These are phyloP conservation scores for Penicillium sp. DNA, from an alignment of 2,329 filamentous ascomycete species.

Conservation along the genomic window DNA sequence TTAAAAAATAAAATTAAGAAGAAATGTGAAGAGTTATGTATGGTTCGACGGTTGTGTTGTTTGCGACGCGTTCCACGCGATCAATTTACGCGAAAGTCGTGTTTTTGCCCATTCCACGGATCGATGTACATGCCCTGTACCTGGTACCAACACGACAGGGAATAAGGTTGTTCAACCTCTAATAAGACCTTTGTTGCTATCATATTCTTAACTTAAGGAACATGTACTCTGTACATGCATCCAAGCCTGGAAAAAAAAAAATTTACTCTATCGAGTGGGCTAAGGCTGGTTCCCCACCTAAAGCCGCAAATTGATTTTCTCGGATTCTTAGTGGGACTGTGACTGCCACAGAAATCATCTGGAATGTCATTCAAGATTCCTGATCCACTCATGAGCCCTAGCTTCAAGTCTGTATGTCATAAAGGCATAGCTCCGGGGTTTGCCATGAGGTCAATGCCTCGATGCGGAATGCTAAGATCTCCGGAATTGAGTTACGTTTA, in stretches of 20 bases:
- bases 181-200: too few species aligned
- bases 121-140: neutral
- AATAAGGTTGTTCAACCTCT: too few species aligned
- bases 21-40: neutral
- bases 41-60: neutral
- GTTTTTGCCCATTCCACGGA: slow-evolving; percentile 2
- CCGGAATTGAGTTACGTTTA: neutral
- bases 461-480: neutral
- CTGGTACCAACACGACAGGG: neutral
- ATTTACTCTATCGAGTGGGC: neutral
- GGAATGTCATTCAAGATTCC: slow-evolving; percentile 15
- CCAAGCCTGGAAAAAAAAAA: neutral
- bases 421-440: neutral
- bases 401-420: neutral
- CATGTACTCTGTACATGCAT: neutral
- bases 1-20: neutral
- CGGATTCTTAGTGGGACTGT: neutral
- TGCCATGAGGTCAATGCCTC: neutral
- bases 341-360: slow-evolving; percentile 3
- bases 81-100: neutral
- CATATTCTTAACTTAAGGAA: too few species aligned
- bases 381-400: neutral
- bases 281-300: neutral
- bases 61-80: slow-evolving; percentile 3
- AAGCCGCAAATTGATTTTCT: neutral